phyloP scores from a whole-genome alignment of 208 protist species.

The Herpetomonas tarakana region DNA sequence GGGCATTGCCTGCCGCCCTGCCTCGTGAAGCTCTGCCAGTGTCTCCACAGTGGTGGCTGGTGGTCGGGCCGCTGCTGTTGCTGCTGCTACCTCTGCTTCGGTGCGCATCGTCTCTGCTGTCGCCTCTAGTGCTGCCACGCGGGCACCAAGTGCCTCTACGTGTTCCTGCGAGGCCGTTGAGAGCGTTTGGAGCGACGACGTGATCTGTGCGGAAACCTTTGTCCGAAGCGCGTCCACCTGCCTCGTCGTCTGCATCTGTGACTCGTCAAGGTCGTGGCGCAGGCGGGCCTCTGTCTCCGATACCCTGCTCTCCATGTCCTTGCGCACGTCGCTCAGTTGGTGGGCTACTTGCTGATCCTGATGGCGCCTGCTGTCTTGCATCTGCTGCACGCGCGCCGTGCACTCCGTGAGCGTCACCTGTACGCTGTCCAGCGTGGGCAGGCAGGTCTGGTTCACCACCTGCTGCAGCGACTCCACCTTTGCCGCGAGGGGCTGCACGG shows the following conservation, averaged over 20 bases:
- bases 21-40: not conserved
- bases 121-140: too few species aligned
- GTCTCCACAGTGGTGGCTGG: too few species aligned
- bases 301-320: constrained; percentile 15
- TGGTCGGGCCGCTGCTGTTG: too few species aligned
- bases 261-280: constrained; percentile 5
- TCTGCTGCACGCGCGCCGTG: not conserved
- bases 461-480: constrained; percentile 20
- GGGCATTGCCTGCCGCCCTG: not conserved
- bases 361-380: constrained; percentile 16
- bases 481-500: constrained; percentile 9
- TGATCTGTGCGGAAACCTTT: not conserved
- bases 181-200: not conserved
- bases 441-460: constrained; percentile 13
- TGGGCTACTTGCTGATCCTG: constrained; percentile 22
- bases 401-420: constrained; percentile 1
- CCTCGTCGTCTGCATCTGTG: constrained; percentile 13
- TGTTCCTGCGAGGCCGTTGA: too few species aligned
- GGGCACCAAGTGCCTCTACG: too few species aligned
- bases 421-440: constrained; percentile 1
- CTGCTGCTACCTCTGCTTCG: too few species aligned
- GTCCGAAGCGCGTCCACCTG: constrained; percentile 9
- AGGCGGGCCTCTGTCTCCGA: constrained; percentile 4
- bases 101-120: too few species aligned
- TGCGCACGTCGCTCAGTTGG: constrained; percentile 2